Base-by-base conservation (phyloP, 2,329 filamentous ascomycete genomes). In the Aureobasidium mangrovei region DNA sequence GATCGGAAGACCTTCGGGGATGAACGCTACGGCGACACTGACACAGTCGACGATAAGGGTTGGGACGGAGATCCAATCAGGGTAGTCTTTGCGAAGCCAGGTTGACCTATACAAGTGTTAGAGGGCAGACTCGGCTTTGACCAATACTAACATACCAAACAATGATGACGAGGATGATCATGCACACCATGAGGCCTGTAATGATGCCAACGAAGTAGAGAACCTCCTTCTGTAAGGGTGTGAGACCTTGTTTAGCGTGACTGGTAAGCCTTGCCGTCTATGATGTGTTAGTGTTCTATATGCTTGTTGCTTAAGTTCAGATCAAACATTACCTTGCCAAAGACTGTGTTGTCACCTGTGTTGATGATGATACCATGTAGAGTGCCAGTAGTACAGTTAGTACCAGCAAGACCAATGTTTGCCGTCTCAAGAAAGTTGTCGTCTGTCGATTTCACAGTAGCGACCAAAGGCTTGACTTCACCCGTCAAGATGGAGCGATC, bases 361-460 rank as follows among this genome's bases (percentile, higher is more conserved):
- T 82, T 80, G 8, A 91, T 81, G 2, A 88, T 83, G 7, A 90
- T 69, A 18, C 83, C 86, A 10, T 77, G 72, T 49, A 80, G 83
- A 26, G 74, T 82, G 3, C 86, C 86, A 5, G 82, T 82, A 3
- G 86, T 81, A 60, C 85, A 89, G 62, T 90, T 85, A 0, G 86
- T 89, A n/a, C 87, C 86, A 64, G 89, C 85, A 7, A 91, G 75
- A 26, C 85, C 86, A 52, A 91, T 87, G 61, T 82, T 85, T 51
- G 80, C 79, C 3, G 85, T 90, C 64, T 91, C 86, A 31, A 91
- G 79, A 62, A 87, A 88, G 66, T 89, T 89, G 38, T 77, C 73
- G 62, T 89, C 84, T 0, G 82, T 84, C 0, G 76, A 79, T n/a
- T 86, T 76, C 10, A 85, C 75, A 0, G 80, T 78, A 2, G 78